These are phyloP conservation scores for Hymenoscyphus infarciens DNA, from an alignment of 2,329 filamentous ascomycete genomes.

Conservation along the genomic window DNA sequence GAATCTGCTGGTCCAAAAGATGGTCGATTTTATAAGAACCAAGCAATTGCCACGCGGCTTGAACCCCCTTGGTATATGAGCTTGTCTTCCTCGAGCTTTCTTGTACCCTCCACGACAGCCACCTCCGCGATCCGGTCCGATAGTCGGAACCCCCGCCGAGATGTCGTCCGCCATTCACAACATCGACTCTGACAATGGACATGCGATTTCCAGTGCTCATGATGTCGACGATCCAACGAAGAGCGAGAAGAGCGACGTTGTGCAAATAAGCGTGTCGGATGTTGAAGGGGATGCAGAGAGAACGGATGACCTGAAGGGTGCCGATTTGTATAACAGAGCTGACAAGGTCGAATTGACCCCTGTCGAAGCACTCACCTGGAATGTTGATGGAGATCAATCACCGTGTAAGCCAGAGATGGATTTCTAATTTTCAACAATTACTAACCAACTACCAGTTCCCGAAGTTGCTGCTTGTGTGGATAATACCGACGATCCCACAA, in stretches of 20 bases:
- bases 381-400: slow-evolving; percentile 38
- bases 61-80: neutral
- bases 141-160: neutral
- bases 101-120: neutral
- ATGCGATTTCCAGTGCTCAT: neutral
- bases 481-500: slow-evolving; percentile 33
- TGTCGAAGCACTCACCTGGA: slow-evolving; percentile 38
- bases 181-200: neutral
- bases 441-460: slow-evolving; percentile 30
- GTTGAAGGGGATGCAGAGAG: neutral
- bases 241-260: neutral
- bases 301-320: neutral
- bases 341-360: slow-evolving; percentile 36
- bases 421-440: neutral
- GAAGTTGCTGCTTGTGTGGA: slow-evolving; percentile 38
- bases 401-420: slow-evolving; percentile 32
- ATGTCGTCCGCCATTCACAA: slow-evolving; percentile 11
- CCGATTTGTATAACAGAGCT: slow-evolving; percentile 22
- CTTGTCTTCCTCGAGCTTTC: no score
- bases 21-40: neutral
- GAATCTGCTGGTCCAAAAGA: neutral
- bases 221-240: neutral
- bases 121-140: neutral
- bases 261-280: neutral
- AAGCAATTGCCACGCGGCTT: neutral